A percentile compares a stretch with the other conserved stretches of the same genome.
Evolutionary conservation across 805 yeast genomes (phyloP).

Genomic region (Candida odintsovae): DNA sequence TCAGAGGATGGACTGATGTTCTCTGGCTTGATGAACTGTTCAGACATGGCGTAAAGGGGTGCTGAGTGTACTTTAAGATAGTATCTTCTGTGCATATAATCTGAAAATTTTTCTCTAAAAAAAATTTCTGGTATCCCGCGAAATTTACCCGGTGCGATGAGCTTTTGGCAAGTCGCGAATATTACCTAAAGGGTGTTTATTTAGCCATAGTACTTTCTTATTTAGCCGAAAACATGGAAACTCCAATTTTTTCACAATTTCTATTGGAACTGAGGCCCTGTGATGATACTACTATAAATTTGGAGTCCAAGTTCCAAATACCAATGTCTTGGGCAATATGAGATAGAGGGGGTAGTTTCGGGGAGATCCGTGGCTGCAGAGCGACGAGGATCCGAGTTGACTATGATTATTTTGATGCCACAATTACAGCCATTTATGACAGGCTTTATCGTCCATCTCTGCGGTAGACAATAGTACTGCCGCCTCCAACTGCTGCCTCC

Average conservation of each 20-base stretch:
- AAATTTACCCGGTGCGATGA: slow-evolving; percentile 4
- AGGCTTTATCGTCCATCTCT: not conserved
- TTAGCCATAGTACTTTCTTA: not conserved
- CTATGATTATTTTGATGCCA: not conserved
- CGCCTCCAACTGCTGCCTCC: not conserved
- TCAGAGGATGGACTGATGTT: slow-evolving; percentile 70
- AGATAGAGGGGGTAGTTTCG: too few species aligned
- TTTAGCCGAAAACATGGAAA: too few species aligned
- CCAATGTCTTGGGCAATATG: too few species aligned
- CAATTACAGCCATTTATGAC: not conserved
- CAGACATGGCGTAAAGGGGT: slow-evolving; percentile 41
- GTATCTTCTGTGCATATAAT: not conserved
- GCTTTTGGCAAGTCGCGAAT: not conserved
- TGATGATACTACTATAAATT: too few species aligned
- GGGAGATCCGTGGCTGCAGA: too few species aligned
- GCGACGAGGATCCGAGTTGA: not conserved
- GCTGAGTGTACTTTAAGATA: not conserved
- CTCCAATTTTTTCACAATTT: not conserved
- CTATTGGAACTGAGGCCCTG: too few species aligned
- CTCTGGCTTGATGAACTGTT: slow-evolving; percentile 85
- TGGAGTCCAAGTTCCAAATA: too few species aligned
- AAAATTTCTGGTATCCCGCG: not conserved
- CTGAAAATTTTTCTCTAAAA: slow-evolving; percentile 7
- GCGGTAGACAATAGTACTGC: not conserved
- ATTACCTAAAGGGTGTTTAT: not conserved